Conservation (phyloP, 495 filamentous ascomycete species). For the Penicillium herquei region DNA sequence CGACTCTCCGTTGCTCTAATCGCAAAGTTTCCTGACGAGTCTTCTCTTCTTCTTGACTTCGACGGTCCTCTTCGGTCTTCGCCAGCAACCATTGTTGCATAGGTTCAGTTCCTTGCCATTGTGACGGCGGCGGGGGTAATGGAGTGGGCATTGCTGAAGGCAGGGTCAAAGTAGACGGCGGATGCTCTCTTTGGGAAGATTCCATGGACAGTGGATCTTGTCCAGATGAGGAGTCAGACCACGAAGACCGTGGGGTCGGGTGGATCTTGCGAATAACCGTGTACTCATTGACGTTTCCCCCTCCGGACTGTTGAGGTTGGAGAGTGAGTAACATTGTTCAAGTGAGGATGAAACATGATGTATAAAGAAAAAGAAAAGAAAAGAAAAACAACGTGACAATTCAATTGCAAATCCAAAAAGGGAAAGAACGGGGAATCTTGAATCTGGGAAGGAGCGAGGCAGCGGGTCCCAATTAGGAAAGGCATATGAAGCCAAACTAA, state of each 20-base stretch:
- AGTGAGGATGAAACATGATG: not conserved
- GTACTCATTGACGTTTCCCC: slow-evolving; percentile 40
- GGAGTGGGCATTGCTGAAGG: slow-evolving; percentile 30
- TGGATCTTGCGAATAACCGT: slow-evolving; percentile 32
- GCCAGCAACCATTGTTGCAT: slow-evolving; percentile 80
- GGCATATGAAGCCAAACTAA: not conserved
- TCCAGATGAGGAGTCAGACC: slow-evolving; percentile 12
- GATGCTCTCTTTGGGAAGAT: slow-evolving; percentile 35
- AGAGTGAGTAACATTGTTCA: slow-evolving; percentile 43
- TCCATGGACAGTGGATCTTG: slow-evolving; percentile 29
- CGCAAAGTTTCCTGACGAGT: slow-evolving; percentile 75
- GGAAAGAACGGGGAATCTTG: not conserved
- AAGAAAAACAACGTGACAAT: no score
- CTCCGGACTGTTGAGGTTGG: slow-evolving; percentile 40
- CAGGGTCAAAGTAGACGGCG: slow-evolving; percentile 36
- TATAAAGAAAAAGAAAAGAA: slow-evolving; percentile 1
- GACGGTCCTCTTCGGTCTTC: slow-evolving; percentile 81
- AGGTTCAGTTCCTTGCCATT: slow-evolving; percentile 75
- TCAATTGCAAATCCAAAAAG: not conserved
- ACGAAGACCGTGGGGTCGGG: slow-evolving; percentile 32
- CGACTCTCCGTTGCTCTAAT: slow-evolving; percentile 79
- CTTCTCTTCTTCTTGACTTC: slow-evolving; percentile 84
- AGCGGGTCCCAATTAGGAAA: not conserved
- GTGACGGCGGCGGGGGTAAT: slow-evolving; percentile 67
- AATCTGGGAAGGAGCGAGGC: not conserved